Evolutionary conservation across 345 rosid genomes (phyloP), one percentile per base, ranked within the genome.

Genomic region (Capsella bursapastoris): DNA sequence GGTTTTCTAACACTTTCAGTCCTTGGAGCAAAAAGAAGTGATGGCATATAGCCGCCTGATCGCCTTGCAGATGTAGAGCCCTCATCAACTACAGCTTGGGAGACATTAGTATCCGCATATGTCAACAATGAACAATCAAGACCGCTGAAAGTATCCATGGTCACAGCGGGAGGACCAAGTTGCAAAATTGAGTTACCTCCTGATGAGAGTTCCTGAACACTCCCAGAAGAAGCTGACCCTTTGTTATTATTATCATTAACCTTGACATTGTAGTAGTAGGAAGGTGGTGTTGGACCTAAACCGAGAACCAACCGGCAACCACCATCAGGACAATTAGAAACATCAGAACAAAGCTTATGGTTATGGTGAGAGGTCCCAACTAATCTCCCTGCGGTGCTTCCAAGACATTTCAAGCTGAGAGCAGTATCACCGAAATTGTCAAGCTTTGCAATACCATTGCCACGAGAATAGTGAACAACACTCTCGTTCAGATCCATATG

Each of bases 21-120:
- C 71, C 85, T 83, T 50, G 97, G 86, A 72, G 88, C 93, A 66
- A 89, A 83, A 57, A 91, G 89, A 77, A 95, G 97, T 2, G 93
- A 85, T 62, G 90, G 85, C 91, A 95, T 90, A 75, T 85, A 91
- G 51, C 97, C 97, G 74, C 97, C 97, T 29, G 93, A 90, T 74
- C 85, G 90, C 84, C 89, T 95, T 9, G 99, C 96, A 0, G 97
- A 88, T 13, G 99, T 90, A 12, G 99, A 95, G 57, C 97, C 97
- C 70, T 91, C 99, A 7, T 91, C 99, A 35, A 90, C 87, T 60
- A 78, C 66, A 78, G 78, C 37, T 68, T 74, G 84, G 25, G 86
- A 73, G 4, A 61, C 45, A 52, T 66, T 67, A 44, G 66, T 32
- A 76, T 82, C 83, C 57, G 78, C 66, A 67, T 73, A 85, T 4